These are phyloP conservation scores for Eremochloa ophiuroides DNA, from an alignment of 176 grass and related monocot species.

Conservation along the genomic window DNA sequence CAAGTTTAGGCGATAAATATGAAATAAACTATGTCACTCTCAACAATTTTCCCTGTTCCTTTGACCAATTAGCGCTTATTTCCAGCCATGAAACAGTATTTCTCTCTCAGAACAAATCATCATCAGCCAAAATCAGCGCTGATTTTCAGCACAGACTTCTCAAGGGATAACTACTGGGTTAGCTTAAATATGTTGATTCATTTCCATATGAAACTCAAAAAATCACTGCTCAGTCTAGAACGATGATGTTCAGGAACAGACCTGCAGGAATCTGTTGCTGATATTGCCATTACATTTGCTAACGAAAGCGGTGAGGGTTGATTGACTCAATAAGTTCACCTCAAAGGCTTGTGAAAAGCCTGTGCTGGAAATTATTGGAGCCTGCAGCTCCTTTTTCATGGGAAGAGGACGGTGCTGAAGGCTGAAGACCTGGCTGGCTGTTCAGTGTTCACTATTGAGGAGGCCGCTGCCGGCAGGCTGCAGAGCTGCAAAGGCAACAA, in stretches of 20 bases:
- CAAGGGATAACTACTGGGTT: background rate
- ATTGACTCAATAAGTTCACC: conserved; percentile 34
- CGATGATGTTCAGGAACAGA: background rate
- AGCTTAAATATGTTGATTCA: background rate
- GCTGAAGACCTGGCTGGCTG: background rate
- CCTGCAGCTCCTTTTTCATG: conserved; percentile 34
- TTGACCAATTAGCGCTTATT: too few species aligned
- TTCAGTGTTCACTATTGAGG: background rate
- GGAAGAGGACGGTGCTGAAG: conserved; percentile 12
- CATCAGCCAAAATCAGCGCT: too few species aligned
- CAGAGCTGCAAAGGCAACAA: conserved; percentile 3
- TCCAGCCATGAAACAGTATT: too few species aligned
- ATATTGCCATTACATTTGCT: background rate
- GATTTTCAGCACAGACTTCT: too few species aligned
- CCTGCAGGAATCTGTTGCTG: background rate
- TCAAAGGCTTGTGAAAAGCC: conserved; percentile 33
- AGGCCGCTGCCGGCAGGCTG: background rate
- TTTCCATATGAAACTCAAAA: background rate
- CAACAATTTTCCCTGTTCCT: too few species aligned
- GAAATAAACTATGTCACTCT: background rate
- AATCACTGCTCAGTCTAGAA: background rate
- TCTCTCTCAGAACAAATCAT: too few species aligned
- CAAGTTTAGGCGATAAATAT: background rate
- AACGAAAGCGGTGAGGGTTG: background rate
- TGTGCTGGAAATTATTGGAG: conserved; percentile 39